phyloP scores from a whole-genome alignment of 192 early-diverging fungal species.

The Mortierella claussenii region DNA sequence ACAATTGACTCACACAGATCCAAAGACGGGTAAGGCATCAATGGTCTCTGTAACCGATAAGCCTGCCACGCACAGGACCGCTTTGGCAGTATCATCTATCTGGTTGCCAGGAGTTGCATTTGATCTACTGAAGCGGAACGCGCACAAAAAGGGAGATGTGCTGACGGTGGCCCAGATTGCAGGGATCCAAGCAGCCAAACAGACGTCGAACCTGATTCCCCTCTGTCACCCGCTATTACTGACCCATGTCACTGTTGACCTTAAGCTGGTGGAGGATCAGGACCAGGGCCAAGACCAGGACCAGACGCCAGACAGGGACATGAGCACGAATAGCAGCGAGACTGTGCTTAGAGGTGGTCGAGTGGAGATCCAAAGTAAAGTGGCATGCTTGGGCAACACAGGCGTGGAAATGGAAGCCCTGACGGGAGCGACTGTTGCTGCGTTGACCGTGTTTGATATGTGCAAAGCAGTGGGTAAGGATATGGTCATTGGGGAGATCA shows the following conservation, averaged over 20 bases:
- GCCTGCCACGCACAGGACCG: constrained; percentile 72
- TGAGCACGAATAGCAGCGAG: background rate
- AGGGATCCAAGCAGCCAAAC: constrained; percentile 92
- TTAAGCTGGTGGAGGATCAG: constrained; percentile 60
- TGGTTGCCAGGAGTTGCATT: constrained; percentile 74
- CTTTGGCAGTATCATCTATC: constrained; percentile 78
- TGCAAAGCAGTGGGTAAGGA: constrained; percentile 89
- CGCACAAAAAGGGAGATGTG: constrained; percentile 89
- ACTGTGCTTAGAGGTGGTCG: constrained; percentile 26
- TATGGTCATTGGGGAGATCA: constrained; percentile 81
- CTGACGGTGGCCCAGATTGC: constrained; percentile 88
- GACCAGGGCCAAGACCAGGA: background rate
- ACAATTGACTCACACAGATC: constrained; percentile 81
- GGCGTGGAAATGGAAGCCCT: constrained; percentile 93
- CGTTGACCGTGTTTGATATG: constrained; percentile 95
- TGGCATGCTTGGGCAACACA: constrained; percentile 83
- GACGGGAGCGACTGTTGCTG: constrained; percentile 82
- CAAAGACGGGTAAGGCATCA: constrained; percentile 73
- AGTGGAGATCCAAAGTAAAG: constrained; percentile 76
- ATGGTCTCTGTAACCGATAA: constrained; percentile 94
- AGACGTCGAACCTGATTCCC: constrained; percentile 83
- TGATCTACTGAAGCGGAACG: constrained; percentile 69
- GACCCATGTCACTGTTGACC: constrained; percentile 74
- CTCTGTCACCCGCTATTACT: constrained; percentile 87
- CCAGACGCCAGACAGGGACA: background rate